A percentile compares a stretch with the other conserved stretches of the same genome.
Conservation (phyloP, 1,284 basidiomycete species). For the Kwoniella shivajii region DNA sequence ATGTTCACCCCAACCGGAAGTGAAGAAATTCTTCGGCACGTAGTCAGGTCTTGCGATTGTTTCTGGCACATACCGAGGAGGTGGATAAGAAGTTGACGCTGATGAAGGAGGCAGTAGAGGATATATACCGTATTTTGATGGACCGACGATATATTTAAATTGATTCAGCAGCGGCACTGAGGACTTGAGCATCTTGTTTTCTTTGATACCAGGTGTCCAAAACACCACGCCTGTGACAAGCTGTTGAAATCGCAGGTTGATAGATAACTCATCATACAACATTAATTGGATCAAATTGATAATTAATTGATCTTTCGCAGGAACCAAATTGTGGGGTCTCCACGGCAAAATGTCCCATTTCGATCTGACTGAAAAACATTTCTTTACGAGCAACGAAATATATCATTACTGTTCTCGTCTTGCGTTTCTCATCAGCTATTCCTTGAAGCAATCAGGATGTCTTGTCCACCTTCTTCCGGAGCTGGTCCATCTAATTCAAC, state of each 20-base stretch:
- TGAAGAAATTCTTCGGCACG: conserved; percentile 54
- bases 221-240: too few species aligned
- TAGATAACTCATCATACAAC: too few species aligned
- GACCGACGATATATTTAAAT: conserved; percentile 19
- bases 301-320: background rate
- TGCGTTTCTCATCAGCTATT: too few species aligned
- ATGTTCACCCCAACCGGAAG: conserved; percentile 35
- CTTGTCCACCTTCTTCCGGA: background rate
- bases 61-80: conserved; percentile 62
- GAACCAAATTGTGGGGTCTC: conserved; percentile 3
- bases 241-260: background rate
- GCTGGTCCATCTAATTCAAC: conserved; percentile 13
- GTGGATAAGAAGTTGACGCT: conserved; percentile 41
- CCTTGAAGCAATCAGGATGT: too few species aligned
- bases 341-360: background rate
- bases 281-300: too few species aligned
- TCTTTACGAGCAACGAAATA: too few species aligned
- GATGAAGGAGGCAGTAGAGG: conserved; percentile 30
- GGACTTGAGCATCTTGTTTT: background rate
- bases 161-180: background rate
- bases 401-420: too few species aligned
- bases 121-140: conserved; percentile 39
- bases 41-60: conserved; percentile 67
- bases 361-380: too few species aligned
- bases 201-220: too few species aligned